Evolutionary conservation across 176 grass and related monocot genomes (phyloP), one percentile per base, ranked within the genome.

Genomic region (Panicum miliaceum): DNA sequence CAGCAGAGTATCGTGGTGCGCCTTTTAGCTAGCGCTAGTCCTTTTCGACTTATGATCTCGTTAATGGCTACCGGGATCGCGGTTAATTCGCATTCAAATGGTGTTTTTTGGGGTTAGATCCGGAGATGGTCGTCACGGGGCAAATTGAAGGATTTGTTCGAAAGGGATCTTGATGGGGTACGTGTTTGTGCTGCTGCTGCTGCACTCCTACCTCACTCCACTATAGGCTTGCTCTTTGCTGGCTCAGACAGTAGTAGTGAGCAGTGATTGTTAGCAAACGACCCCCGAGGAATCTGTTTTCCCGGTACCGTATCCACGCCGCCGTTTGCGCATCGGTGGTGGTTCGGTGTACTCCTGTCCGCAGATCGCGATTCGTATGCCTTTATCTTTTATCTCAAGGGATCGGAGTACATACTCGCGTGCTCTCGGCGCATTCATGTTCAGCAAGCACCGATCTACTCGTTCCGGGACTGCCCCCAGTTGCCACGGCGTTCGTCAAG

Each of bases 1-100:
- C 29, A 32, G 29, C 29, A 32, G 29, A 32, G 60, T 79, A 36
- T 50, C 23, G 78, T 80, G 78, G 35, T 12, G 79, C 36, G 79
- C 22, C 47, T 68, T 67, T 81, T 23, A 14, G 16, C 3, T 23
- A 14, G 16, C 3, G 0, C 25, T 62, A 62, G 25, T 12, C 67
- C 11, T 42, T 81, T 74, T 36, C 10, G 6, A 22, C 7, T 73
- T 41, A 32, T 53, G 35, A 27, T 7, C 42, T 16, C 34, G 57
- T 74, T 74, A 62, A 84, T 70, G 64, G 37, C 52, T 70, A 26
- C 52, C 16, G 19, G 63, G 6, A 68, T 29, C 7, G 16, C 35
- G 60, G 10, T 70, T 70, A 71, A 79, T 7, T 63, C 2, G 18
- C 68, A 11, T 29, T 41, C 0, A 36, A 73, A 35, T 25, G 34